Percentiles rank a stretch among this genome's conserved stretches.
Conservation (phyloP, 345 rosid species). For the Populus davidiana region DNA sequence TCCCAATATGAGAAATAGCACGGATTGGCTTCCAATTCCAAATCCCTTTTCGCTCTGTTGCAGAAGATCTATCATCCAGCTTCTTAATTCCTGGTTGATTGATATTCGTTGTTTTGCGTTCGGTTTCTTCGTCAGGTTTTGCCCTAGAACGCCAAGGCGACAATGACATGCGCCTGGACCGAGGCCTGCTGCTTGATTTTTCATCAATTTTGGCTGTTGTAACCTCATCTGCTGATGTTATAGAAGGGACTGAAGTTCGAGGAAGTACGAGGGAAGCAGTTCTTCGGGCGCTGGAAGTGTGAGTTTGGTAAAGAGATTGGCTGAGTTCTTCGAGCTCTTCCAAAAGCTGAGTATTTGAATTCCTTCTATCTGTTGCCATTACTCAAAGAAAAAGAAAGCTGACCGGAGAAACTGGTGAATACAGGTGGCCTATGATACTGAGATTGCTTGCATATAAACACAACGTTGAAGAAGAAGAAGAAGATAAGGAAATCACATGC, state of each 20-base stretch:
- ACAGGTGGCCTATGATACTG: background rate
- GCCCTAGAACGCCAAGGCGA: conserved; percentile 90
- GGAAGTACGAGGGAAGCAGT: conserved; percentile 85
- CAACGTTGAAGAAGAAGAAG: background rate
- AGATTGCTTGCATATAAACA: background rate
- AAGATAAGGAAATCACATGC: conserved; percentile 18
- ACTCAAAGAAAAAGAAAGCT: background rate
- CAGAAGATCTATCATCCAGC: conserved; percentile 32
- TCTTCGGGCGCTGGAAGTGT: conserved; percentile 45
- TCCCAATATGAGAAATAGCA: conserved; percentile 70
- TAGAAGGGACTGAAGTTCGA: conserved; percentile 50
- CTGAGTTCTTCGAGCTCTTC: conserved; percentile 84
- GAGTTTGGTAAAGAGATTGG: conserved; percentile 73
- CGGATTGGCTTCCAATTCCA: conserved; percentile 97
- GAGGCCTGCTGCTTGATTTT: conserved; percentile 27
- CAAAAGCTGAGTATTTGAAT: conserved; percentile 64
- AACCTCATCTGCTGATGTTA: conserved; percentile 40
- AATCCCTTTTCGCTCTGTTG: conserved; percentile 62
- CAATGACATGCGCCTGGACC: conserved; percentile 71
- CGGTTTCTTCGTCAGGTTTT: conserved; percentile 48
- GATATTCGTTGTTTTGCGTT: background rate
- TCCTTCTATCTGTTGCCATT: conserved; percentile 60
- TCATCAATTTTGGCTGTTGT: conserved; percentile 25
- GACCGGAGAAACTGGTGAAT: background rate
- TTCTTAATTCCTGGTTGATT: conserved; percentile 18